Conservation (phyloP, 495 filamentous ascomycete genomes). For the Penicillium canescens region DNA sequence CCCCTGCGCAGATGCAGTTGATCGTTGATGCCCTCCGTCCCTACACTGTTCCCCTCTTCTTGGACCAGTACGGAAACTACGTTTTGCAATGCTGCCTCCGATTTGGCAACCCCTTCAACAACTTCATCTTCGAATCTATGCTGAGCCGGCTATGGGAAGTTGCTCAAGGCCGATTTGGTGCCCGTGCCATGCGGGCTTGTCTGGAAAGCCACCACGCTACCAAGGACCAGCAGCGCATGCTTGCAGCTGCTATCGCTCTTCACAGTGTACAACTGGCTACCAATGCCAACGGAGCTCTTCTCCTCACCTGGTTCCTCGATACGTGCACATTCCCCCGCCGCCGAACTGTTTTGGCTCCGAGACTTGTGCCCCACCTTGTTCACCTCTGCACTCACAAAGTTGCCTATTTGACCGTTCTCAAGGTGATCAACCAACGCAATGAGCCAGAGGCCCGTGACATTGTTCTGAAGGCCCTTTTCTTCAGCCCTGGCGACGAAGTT, state of each 20-base stretch:
- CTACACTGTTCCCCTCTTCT: slow-evolving; percentile 86
- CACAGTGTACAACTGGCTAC: slow-evolving; percentile 97
- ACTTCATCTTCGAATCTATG: slow-evolving; percentile 98
- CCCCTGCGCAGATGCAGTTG: slow-evolving; percentile 76
- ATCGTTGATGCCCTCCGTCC: slow-evolving; percentile 81
- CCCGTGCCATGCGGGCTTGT: slow-evolving; percentile 94
- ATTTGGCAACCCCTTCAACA: slow-evolving; percentile 83
- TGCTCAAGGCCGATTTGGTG: slow-evolving; percentile 89
- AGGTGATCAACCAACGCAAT: slow-evolving; percentile 97
- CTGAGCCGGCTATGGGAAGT: slow-evolving; percentile 93
- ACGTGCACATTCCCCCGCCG: slow-evolving; percentile 95
- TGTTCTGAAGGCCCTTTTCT: slow-evolving; percentile 91
- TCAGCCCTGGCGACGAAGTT: slow-evolving; percentile 82
- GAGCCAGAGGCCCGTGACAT: slow-evolving; percentile 92
- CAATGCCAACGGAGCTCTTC: slow-evolving; percentile 90
- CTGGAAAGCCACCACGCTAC: slow-evolving; percentile 94
- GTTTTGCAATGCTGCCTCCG: slow-evolving; percentile 94
- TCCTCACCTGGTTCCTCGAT: slow-evolving; percentile 97
- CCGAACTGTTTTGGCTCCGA: slow-evolving; percentile 87
- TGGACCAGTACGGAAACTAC: slow-evolving; percentile 98
- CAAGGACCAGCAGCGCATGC: slow-evolving; percentile 92
- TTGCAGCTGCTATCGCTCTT: slow-evolving; percentile 90
- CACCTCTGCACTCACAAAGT: slow-evolving; percentile 99
- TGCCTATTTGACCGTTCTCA: slow-evolving; percentile 93
- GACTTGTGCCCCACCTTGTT: slow-evolving; percentile 93